phyloP scores from a whole-genome alignment of 345 rosid species.

The thale cress (Arabidopsis thaliana) region TAIR10.1 NC_003071.7:16054001-16054500 shows the following conservation, averaged over 20 bases:
- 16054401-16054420: not conserved
- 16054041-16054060: not conserved
- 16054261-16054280: constrained; percentile 50
- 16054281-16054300: constrained; percentile 27
- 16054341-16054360: not conserved
- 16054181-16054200: not conserved
- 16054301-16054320: constrained; percentile 37
- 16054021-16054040: not conserved
- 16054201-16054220: constrained; percentile 18
- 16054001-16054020: too few relatives aligned
- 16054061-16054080: not conserved
- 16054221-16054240: constrained; percentile 55
- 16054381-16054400: not conserved
- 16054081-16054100: not conserved
- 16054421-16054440: constrained; percentile 6
- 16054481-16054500: constrained; percentile 4
- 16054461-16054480: constrained; percentile 38
- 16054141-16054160: not conserved
- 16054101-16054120: not conserved
- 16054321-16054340: constrained; percentile 3
- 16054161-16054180: not conserved
- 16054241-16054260: constrained; percentile 53
- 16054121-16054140: not conserved
- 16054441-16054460: constrained; percentile 11
- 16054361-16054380: not conserved